These are phyloP conservation scores for Nannochloris sp. DNA, from an alignment of 139 green algal species.

Conservation along the genomic window DNA sequence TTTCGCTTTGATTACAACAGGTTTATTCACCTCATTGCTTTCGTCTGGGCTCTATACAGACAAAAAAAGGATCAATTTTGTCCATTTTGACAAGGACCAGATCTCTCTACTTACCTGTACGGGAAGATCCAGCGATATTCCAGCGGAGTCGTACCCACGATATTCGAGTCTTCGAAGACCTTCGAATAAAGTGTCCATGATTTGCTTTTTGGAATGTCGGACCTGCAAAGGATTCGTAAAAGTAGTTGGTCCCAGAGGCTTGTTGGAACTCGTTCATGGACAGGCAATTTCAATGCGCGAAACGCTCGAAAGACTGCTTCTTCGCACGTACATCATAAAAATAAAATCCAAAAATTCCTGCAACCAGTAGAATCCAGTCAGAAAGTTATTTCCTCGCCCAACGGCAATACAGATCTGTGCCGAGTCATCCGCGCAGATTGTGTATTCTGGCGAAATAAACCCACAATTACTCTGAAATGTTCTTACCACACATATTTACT, in stretches of 20 bases:
- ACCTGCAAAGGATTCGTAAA: conserved; percentile 24
- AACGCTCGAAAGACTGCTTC: conserved; percentile 1
- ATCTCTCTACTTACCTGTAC: background rate
- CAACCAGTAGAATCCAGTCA: background rate
- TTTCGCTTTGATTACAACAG: conserved; percentile 70
- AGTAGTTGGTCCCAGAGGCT: background rate
- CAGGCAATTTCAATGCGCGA: background rate
- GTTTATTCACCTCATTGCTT: conserved; percentile 1
- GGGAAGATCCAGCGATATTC: conserved; percentile 69
- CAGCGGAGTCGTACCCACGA: conserved; percentile 92
- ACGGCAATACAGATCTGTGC: no score
- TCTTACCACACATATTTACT: no score
- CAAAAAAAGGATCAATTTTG: no score
- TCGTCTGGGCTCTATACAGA: no score
- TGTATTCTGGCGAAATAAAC: no score
- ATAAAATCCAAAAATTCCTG: conserved; percentile 36
- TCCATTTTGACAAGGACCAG: background rate
- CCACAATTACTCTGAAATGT: no score
- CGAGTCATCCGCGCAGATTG: no score
- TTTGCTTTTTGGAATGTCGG: conserved; percentile 40
- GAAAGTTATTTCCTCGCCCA: no score
- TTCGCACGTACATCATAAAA: conserved; percentile 28
- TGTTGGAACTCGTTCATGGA: background rate
- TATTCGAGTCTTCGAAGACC: conserved; percentile 93
- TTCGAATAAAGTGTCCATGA: conserved; percentile 79